Base-by-base conservation (phyloP, 1,139 yeast species). In the Hyphopichia burtonii region DNA sequence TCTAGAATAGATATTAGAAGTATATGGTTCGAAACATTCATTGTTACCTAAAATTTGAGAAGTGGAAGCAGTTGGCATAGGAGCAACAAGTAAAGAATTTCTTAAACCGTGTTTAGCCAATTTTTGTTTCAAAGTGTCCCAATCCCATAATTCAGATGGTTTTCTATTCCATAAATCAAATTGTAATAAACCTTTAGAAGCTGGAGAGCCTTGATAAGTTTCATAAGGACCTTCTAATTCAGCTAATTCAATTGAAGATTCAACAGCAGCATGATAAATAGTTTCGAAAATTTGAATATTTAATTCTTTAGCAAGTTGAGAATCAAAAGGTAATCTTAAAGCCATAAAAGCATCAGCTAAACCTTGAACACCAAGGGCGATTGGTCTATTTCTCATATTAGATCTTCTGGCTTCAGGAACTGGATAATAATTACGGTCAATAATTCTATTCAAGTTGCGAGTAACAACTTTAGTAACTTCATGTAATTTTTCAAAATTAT, bases 1-100 rank as follows among this genome's bases (percentile, higher is more conserved):
- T 66, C 84, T 72, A 28, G 78, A 71, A 56, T 78, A 79, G 48
- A 79, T 71, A 56, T 79, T 79, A 14, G 83, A 78, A 23, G 84
- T 79, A 59, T 69, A 76, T 31, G 84, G 84, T 58, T 79, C 84
- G 55, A 79, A 79, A 61, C 83, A 79, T 61, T 79, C 84, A 55
- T 77, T 79, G 59, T 71, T 74, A 48, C 83, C 83, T 52, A 79
- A 68, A 42, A 79, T 78, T 60, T 78, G 84, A 2, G 83, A 79
- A 9, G 83, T 78, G 14, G 83, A 78, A 20, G 84, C 84, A 42
- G 84, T 79, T 37, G 84, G 84, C 84, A 79, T 79, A 45, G 83
- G 83, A 1, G 83, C 84, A 44, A 79, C 80, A 47, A 79, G 66
- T 39, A 79, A 63, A n/a, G 83, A 79, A 63, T 79, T 79, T 57